A percentile compares a stretch with the other conserved stretches of the same genome.
Evolutionary conservation across 768 basidiomycete genomes (phyloP).

Genomic region (Tylopilus plumbeoviolaceoides): DNA sequence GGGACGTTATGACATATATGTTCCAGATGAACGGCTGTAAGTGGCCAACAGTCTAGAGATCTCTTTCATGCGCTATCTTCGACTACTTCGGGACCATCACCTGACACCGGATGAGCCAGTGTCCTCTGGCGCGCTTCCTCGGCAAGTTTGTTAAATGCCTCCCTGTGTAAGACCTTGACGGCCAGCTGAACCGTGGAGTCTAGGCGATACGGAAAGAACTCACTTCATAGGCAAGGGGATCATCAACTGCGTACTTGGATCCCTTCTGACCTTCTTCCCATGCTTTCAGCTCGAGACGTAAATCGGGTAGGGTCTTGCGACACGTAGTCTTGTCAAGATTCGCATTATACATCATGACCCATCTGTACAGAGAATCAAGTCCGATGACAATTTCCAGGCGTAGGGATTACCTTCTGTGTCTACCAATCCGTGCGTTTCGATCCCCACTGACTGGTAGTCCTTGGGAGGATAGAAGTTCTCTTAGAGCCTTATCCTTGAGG

Average conservation of each 20-base stretch:
- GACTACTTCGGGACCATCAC: conserved; percentile 23
- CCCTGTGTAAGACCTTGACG: conserved; percentile 21
- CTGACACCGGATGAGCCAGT: conserved; percentile 18
- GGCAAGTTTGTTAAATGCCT: conserved; percentile 34
- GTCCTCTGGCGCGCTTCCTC: conserved; percentile 34
- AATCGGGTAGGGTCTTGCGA: conserved; percentile 43
- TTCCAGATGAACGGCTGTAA: not conserved
- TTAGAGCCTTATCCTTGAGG: conserved; percentile 57
- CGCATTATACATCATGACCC: conserved; percentile 67
- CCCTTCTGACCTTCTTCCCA: conserved; percentile 54
- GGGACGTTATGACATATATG: not conserved
- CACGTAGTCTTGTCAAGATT: conserved; percentile 58
- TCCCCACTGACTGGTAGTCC: conserved; percentile 51
- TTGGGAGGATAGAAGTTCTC: conserved; percentile 50
- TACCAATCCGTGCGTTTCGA: conserved; percentile 44
- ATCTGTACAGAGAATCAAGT: conserved; percentile 37
- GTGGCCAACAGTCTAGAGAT: conserved; percentile 1
- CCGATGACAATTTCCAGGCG: too few relatives aligned
- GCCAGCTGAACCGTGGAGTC: not conserved
- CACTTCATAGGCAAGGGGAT: conserved; percentile 40
- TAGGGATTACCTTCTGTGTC: conserved; percentile 54
- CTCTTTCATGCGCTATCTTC: conserved; percentile 36
- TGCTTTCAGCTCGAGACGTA: conserved; percentile 49
- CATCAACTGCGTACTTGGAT: conserved; percentile 33
- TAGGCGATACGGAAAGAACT: conserved; percentile 3